Base-by-base conservation (phyloP, 2,329 filamentous ascomycete species). In the Neopestalotiopsis sp. region DNA sequence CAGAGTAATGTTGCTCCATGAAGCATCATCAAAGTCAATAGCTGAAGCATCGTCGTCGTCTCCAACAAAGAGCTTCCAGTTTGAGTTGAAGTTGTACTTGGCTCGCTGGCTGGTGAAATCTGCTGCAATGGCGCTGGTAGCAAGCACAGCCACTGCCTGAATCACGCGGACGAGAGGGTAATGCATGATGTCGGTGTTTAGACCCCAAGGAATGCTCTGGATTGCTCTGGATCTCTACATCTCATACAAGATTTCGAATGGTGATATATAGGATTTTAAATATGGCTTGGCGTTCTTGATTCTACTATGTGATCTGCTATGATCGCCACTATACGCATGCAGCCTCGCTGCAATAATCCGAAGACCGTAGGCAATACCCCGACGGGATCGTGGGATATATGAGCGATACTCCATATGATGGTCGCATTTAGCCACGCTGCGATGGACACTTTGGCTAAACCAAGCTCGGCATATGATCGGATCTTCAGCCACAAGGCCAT, bases 31-130 rank as follows among this genome's bases (percentile, higher is more conserved):
- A 13, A 67, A 67, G 4, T 32, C 30, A 14, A 60, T 17, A 20
- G 59, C 34, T 4, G 32, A 13, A 13, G 32, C 28, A 34, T n/a
- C 45, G 28, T 66, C 28, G 6, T n/a, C 63, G 45, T 66, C 63
- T 3, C 62, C 63, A 34, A 66, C 40, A 30, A 24, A 40, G 63
- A 66, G 28, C 24, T 66, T 66, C 63, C 45, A 66, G 45, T 66
- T 28, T n/a, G 63, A 56, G 24, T 56, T 56, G 45, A 66, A 66
- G 34, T 57, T 66, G 63, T 56, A 56, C 28, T 66, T 56, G 28
- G 28, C 57, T 28, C 63, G 10, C 13, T 34, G 32, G 2, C 30
- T 4, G 6, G 34, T n/a, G 10, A 9, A 28, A 45, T 20, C 45
- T 20, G 45, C 45, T 52, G 45, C 45, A 52, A 7, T 7, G 17